These are phyloP conservation scores for Irpex sp. DNA, from an alignment of 1,284 basidiomycete species.

Conservation along the genomic window DNA sequence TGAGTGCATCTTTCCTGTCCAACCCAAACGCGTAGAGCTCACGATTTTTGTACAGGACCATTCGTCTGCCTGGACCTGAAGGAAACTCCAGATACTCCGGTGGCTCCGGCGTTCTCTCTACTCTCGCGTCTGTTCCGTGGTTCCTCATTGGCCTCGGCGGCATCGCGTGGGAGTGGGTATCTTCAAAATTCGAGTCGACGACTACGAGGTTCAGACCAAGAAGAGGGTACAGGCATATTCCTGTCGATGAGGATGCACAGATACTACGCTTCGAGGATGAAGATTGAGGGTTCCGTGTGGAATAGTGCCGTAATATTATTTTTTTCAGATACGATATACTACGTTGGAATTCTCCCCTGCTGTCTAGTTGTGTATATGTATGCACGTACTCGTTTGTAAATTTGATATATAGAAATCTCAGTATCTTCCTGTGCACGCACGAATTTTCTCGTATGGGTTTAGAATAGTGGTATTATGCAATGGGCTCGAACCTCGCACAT, in stretches of 20 bases:
- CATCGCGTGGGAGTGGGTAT: constrained; percentile 65
- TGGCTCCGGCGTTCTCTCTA: constrained; percentile 53
- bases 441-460: neutral
- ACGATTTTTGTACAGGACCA: constrained; percentile 45
- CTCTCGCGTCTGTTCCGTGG: constrained; percentile 81
- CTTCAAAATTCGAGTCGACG: constrained; percentile 39
- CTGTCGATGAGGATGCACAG: constrained; percentile 87
- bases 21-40: constrained; percentile 1
- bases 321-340: neutral
- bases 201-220: constrained; percentile 40
- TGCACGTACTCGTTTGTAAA: neutral
- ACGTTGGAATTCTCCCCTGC: neutral
- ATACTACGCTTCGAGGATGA: constrained; percentile 78
- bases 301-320: neutral
- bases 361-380: neutral
- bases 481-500: too few species aligned
- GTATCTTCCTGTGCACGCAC: neutral
- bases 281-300: constrained; percentile 33
- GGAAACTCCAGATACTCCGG: constrained; percentile 36
- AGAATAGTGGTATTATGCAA: neutral
- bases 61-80: constrained; percentile 68
- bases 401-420: neutral
- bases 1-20: constrained; percentile 31
- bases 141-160: constrained; percentile 75
- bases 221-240: constrained; percentile 75